Percentiles rank a stretch among this genome's conserved stretches.
These are phyloP conservation scores for Phytophthora pistaciae DNA, from an alignment of 352 stramenopile genomes.

Conservation along the genomic window DNA sequence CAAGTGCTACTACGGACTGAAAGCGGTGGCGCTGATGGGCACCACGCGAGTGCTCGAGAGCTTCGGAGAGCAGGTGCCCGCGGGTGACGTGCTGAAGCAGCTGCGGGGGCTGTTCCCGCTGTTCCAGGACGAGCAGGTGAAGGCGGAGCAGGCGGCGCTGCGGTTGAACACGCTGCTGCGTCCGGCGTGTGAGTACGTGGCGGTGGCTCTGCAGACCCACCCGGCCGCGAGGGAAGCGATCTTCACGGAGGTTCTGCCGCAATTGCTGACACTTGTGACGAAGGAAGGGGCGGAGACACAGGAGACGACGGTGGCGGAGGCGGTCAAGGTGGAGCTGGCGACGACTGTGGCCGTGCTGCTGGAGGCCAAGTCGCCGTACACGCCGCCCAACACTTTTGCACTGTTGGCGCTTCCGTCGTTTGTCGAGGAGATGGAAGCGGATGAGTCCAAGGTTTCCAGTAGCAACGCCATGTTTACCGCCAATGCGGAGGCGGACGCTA, in stretches of 20 bases:
- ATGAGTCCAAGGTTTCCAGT: conserved; percentile 40
- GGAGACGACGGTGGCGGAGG: conserved; percentile 42
- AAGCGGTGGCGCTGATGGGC: conserved; percentile 79
- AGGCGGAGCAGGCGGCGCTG: conserved; percentile 19
- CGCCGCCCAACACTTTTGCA: conserved; percentile 50
- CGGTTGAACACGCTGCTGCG: conserved; percentile 64
- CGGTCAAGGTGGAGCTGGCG: conserved; percentile 60
- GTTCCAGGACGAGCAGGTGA: conserved; percentile 39
- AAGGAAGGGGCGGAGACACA: conserved; percentile 25
- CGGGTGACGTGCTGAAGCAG: conserved; percentile 47
- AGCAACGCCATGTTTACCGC: conserved; percentile 15
- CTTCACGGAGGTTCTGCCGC: conserved; percentile 58
- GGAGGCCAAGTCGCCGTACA: conserved; percentile 54
- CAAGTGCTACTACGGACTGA: conserved; percentile 33
- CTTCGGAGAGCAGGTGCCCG: conserved; percentile 54
- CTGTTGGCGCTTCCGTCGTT: conserved; percentile 68
- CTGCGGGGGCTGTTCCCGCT: conserved; percentile 66
- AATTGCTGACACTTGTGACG: conserved; percentile 50
- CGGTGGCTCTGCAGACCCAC: conserved; percentile 77
- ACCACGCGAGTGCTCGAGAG: conserved; percentile 71
- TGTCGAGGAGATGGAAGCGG: conserved; percentile 55
- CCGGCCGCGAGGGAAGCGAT: conserved; percentile 42
- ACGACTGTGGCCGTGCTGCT: conserved; percentile 66
- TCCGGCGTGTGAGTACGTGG: conserved; percentile 67
- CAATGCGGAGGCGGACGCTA: conserved; percentile 25